Conservation (phyloP, 1,284 basidiomycete genomes). For the Cystobasidium pallidum region DNA sequence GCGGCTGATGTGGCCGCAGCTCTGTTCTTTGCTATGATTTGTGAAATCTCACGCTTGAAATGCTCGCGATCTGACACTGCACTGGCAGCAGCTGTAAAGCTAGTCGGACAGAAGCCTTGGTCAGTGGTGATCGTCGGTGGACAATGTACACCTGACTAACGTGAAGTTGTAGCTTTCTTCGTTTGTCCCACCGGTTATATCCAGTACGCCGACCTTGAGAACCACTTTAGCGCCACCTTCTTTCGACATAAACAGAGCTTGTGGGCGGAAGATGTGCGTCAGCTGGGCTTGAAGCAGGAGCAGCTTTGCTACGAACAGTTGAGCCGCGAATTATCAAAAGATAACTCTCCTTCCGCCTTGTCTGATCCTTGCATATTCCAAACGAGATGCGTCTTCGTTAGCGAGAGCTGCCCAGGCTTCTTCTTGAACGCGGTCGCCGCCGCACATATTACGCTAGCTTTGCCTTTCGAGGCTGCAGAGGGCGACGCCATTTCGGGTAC, state of each 20-base stretch:
- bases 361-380: constrained; percentile 74
- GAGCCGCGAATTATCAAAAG: constrained; percentile 62
- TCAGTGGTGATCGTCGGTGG: background rate
- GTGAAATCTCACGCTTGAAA: constrained; percentile 75
- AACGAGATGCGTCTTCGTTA: constrained; percentile 65
- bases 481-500: constrained; percentile 29
- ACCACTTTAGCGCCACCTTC: constrained; percentile 73
- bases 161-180: constrained; percentile 80
- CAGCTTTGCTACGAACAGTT: constrained; percentile 61
- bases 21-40: constrained; percentile 69
- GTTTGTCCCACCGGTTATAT: constrained; percentile 65
- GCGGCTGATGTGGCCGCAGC: constrained; percentile 46
- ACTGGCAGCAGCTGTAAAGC: constrained; percentile 59
- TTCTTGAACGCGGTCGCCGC: constrained; percentile 81
- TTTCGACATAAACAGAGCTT: constrained; percentile 80
- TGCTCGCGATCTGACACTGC: constrained; percentile 68
- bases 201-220: constrained; percentile 65
- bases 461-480: constrained; percentile 33
- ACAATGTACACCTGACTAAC: constrained; percentile 44
- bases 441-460: constrained; percentile 44
- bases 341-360: constrained; percentile 66
- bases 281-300: background rate
- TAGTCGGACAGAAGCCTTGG: background rate
- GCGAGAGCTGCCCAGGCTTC: constrained; percentile 68
- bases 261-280: background rate